Base-by-base conservation (phyloP, 768 basidiomycete species). In the Agaricus subrufescens region DNA sequence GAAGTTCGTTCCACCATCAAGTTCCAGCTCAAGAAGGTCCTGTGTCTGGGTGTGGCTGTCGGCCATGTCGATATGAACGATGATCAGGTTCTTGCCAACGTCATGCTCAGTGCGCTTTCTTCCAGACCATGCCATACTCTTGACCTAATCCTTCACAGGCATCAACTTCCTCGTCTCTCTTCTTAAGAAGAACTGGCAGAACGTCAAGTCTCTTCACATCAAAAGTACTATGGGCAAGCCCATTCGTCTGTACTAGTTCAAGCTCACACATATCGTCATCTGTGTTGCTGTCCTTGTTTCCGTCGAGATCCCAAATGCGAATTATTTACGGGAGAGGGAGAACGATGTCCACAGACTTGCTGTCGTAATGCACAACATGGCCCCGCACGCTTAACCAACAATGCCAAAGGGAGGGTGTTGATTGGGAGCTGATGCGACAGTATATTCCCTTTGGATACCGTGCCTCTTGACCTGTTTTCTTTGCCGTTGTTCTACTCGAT, bases 201-300 rank as follows among this genome's bases (percentile, higher is more conserved):
- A 98, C 77, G 89, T 98, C 79, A 94, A 94, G 79, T 96, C 94
- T 52, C 81, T 98, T 62, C 94, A 98, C 82, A 87, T 99, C 81
- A 99, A 99, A 83, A 86, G 87, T 67, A 94, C 96, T 69, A 99
- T 98, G 97, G 96, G 96, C 82, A 97, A 96, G 78, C 93, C 95
- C 59, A 76, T 95, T 66, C 93, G 96, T 58, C 80, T 98, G 61
- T 98, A 88, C 87, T 98, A 80, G 80, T 34, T 34, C 34, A 34
- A 8, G 7, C 34, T 34, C 11, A 48, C 54, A 4, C 63, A 38
- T 45, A 45, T 10, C 9, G 26, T 54, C 26, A 30, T 27, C 3
- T 15, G 11, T 23, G 45, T 23, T 31, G 38, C 15, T 46, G 38
- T 57, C 45, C 23, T 25, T 39, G 48, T 44, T 34, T 50, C 57